Base-by-base conservation (phyloP, 2,329 filamentous ascomycete genomes). In the Scedosporium minutisporum region DNA sequence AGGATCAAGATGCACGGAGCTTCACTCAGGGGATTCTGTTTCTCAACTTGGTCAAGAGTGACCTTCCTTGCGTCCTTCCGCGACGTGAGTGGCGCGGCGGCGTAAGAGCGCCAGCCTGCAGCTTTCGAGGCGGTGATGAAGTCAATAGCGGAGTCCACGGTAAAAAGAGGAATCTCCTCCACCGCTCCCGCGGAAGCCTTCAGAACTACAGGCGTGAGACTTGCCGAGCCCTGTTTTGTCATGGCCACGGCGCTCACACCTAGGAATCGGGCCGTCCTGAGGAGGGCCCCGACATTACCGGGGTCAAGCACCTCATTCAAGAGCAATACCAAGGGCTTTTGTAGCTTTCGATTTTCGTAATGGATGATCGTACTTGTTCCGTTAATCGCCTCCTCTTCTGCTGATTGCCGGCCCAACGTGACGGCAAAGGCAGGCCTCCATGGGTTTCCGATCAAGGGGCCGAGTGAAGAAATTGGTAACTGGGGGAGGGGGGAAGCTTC, bases 161-260 rank as follows among this genome's bases (percentile, higher is more conserved):
- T 83, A 65, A 97, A 86, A 1, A 97, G 76, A 0, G 85, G 84
- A 60, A 97, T 77, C 33, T 86, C 85, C 75, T 99, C 95, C 3
- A 90, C 87, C 3, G 93, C 93, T 6, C 95, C 95, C 0, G 91
- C 87, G 0, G 93, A 92, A 0, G 93, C 89, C 74, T 97, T 97
- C 64, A 96, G 82, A 0, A 90, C 87, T 7, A 93, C 84, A 0
- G 91, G 82, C 6, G 87, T 89, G 64, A 97, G 78, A 0, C 86
- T 82, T 0, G 93, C 89, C 16, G 88, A 90, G 68, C 86, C 88
- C 64, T 85, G 84, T 33, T 82, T 86, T 2, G 91, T 90, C 62
- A 96, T 86, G 2, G 86, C 86, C 21, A 99, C 84, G 4, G 90
- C 93, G 62, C 93, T 90, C 5, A 91, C 88, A 23, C 93, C 93